Base-by-base conservation (phyloP, 495 filamentous ascomycete genomes). In the Monascus purpureus region DNA sequence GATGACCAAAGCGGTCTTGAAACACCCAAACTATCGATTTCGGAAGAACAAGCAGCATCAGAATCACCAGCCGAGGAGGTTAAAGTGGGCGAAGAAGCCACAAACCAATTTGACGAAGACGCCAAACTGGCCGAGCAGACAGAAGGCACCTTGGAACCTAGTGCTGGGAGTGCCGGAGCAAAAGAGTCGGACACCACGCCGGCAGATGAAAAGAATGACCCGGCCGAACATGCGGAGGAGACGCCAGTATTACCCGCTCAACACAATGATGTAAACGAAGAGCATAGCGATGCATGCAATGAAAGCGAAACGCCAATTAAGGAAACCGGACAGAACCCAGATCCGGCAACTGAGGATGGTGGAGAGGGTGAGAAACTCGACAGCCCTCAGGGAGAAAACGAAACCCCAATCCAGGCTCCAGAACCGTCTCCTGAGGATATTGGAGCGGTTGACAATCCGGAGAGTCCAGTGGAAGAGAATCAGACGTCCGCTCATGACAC, bases 1-100 rank as follows among this genome's bases (percentile, higher is more conserved):
- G 43, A 45, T 41, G 42, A 36, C 6, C 28, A 37, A 28, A 11
- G 33, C 8, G 41, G 41, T 8, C 33, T 26, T 13, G 47, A 48
- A 31, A 6, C 14, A 22, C 30, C 32, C 23, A 30, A 36, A 32
- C 36, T 39, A 28, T 28, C 37, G 20, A 27, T 19, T 12, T 35
- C 32, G 33, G 41, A 44, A 20, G 38, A 35, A 31, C 17, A 34
- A 41, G 39, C 16, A 5, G 32, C 34, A 23, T 42, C 42, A 27
- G 42, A 40, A 22, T 34, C 35, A 18, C 24, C 29, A 15, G 35
- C 20, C 11, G 37, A 37, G 17, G 22, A 19, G 2, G 19, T 29
- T 26, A 38, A 40, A 34, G 32, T n/a, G 17, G 37, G 17, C 13
- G 25, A 37, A 13, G 29, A 38, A 16, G 11, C 36, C 22, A 22